A percentile compares a stretch with the other conserved stretches of the same genome.
Evolutionary conservation across 2,329 filamentous ascomycete genomes (phyloP).

Genomic region (Colletotrichum tamarilloi): DNA sequence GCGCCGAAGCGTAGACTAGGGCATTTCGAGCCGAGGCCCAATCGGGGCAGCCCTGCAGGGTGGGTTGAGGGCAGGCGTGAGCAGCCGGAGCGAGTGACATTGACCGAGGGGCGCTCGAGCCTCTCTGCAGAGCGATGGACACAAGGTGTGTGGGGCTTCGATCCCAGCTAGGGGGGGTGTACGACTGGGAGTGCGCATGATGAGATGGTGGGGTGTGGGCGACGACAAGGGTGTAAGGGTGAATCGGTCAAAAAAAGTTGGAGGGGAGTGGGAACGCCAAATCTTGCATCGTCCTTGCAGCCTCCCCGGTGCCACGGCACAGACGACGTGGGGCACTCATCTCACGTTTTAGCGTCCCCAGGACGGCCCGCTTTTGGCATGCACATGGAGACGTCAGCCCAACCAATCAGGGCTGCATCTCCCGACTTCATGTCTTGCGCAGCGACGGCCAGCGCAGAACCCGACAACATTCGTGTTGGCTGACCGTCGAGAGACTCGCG

Average conservation of each 20-base stretch:
- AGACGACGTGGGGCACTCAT: neutral
- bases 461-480: neutral
- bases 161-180: too few relatives aligned
- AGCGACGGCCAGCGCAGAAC: neutral
- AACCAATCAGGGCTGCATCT: neutral
- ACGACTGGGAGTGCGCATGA: too few relatives aligned
- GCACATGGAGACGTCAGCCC: neutral
- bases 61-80: neutral
- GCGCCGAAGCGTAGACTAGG: neutral
- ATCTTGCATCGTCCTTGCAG: neutral
- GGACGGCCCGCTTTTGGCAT: neutral
- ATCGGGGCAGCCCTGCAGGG: neutral
- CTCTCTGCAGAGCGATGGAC: neutral
- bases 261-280: too few relatives aligned
- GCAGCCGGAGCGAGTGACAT: neutral
- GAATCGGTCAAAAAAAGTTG: too few relatives aligned
- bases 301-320: neutral
- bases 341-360: neutral
- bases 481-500: neutral
- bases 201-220: too few relatives aligned
- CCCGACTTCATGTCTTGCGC: neutral
- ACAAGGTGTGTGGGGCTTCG: neutral
- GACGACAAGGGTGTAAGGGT: too few relatives aligned
- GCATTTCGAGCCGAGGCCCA: neutral
- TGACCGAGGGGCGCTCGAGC: neutral